Conservation (phyloP, 371 early-diverging fungal genomes). For the Batkoa obscura region DNA sequence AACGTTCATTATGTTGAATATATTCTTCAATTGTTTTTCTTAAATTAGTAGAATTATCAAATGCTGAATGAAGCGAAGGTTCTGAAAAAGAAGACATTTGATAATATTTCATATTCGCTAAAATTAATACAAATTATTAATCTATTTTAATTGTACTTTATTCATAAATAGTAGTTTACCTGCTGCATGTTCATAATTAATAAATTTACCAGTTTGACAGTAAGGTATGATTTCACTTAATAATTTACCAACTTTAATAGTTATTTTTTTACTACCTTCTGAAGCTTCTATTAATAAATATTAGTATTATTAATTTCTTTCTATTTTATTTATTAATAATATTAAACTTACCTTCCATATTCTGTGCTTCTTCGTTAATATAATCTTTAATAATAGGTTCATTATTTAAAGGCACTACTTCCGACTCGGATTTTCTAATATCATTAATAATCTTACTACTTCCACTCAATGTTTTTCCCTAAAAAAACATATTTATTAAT, state of each 20-base stretch:
- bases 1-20: constrained; percentile 22
- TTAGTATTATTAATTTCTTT: not conserved
- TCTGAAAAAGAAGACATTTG: constrained; percentile 54
- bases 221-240: constrained; percentile 44
- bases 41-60: constrained; percentile 11
- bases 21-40: constrained; percentile 12
- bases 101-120: constrained; percentile 15
- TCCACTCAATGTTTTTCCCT: not conserved
- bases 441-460: not conserved
- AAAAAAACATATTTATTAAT: too few species aligned
- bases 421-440: not conserved
- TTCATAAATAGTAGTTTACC: constrained; percentile 3
- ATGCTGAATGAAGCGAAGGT: constrained; percentile 10
- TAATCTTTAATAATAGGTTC: not conserved
- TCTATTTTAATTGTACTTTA: not conserved
- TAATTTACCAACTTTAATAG: constrained; percentile 26
- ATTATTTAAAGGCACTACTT: not conserved
- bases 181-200: constrained; percentile 16
- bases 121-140: too few species aligned
- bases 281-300: not conserved
- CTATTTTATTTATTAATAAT: not conserved
- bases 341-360: not conserved
- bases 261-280: constrained; percentile 11
- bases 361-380: not conserved
- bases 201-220: constrained; percentile 40